Evolutionary conservation across 495 filamentous ascomycete genomes (phyloP).

Genomic region (Penicillium nucicola): DNA sequence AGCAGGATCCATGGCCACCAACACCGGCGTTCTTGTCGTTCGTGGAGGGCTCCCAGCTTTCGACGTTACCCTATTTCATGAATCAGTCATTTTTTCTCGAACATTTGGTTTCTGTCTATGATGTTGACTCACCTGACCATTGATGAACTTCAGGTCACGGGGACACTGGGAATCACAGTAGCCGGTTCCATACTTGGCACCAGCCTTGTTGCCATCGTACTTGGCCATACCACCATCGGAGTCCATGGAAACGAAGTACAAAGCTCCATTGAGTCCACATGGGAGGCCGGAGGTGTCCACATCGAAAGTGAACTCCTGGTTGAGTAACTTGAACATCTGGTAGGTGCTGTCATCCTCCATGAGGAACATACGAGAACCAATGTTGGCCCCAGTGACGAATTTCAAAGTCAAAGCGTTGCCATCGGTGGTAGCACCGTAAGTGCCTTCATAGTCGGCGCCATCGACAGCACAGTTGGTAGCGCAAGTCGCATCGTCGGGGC

Average conservation of each 20-base stretch:
- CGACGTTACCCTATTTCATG: slow-evolving; percentile 45
- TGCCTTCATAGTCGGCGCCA: slow-evolving; percentile 54
- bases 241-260: slow-evolving; percentile 68
- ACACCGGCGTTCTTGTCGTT: slow-evolving; percentile 59
- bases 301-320: slow-evolving; percentile 66
- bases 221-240: slow-evolving; percentile 54
- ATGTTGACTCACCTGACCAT: slow-evolving; percentile 41
- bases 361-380: slow-evolving; percentile 62
- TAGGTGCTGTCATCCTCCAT: slow-evolving; percentile 55
- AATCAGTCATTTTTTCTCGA: background rate
- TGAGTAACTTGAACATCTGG: slow-evolving; percentile 55
- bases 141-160: slow-evolving; percentile 63
- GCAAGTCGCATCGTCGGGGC: slow-evolving; percentile 51
- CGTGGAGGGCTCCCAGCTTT: slow-evolving; percentile 56
- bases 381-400: slow-evolving; percentile 50
- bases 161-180: slow-evolving; percentile 77
- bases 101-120: background rate
- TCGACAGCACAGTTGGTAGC: slow-evolving; percentile 59
- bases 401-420: slow-evolving; percentile 54
- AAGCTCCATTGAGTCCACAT: slow-evolving; percentile 70
- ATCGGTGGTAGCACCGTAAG: slow-evolving; percentile 54
- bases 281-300: slow-evolving; percentile 63
- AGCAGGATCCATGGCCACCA: slow-evolving; percentile 64
- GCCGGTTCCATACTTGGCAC: slow-evolving; percentile 69
- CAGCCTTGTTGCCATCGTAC: slow-evolving; percentile 58